Base-by-base conservation (phyloP, 305 asterid species). In the Plantago coronopus region DNA sequence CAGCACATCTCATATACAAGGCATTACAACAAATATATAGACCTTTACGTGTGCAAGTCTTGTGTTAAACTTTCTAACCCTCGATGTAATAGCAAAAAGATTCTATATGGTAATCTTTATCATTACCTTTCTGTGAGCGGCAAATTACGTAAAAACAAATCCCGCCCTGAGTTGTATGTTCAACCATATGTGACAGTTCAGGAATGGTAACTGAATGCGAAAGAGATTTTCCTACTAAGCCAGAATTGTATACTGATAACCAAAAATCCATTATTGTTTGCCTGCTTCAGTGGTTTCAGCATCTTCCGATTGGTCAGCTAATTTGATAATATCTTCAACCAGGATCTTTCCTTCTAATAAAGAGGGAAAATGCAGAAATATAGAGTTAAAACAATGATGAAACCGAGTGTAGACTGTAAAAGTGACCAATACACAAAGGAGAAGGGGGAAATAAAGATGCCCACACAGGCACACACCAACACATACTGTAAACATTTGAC, bases 251-350 rank as follows among this genome's bases (percentile, higher is more conserved):
- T 59, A 66, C 61, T 37, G 61, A 57, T 60, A 63, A 42, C 60
- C n/a, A 57, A 70, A 51, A 42, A 25, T 63, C 59, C 20, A n/a
- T 70, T 68, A 78, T 17, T 73, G 45, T 68, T 85, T 85, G 65
- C 78, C 82, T 48, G 72, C 76, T 67, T 80, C 89, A 17, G 69
- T 74, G 47, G 67, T 59, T 74, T 86, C 91, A 14, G 70, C 73
- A 21, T 86, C 88, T 53, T 78, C 95, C 17, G 72, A 71, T 75
- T 69, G 74, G 31, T 86, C 74, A 59, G 87, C 95, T 66, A 91
- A 76, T 81, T 78, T 89, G 63, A 88, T 74, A 48, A 91, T 83
- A 71, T 91, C 98, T 76, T 88, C 95, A 76, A 91, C 96, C 6
- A 82, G 90, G 63, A 91, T 88, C 68, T 88, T 91, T 54, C 98